Evolutionary conservation across 495 filamentous ascomycete species (phyloP), one percentile per base, ranked within the genome.

Genomic region (Aspergillus indologenus): DNA sequence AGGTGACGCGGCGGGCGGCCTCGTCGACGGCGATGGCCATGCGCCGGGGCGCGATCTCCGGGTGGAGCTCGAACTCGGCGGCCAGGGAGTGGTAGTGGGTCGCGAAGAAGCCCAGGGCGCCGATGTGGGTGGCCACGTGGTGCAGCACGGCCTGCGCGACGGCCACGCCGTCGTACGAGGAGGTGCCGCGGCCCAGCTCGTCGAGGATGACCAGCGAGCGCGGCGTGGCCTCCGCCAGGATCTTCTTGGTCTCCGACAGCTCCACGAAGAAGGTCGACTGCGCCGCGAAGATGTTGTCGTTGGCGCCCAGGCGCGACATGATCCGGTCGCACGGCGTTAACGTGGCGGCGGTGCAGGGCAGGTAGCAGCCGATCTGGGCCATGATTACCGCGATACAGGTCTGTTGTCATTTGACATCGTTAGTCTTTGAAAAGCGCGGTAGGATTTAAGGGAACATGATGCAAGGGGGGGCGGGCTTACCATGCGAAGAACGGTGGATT

Each of bases 241-340:
- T 99, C 79, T 98, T 98, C 77, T 97, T 96, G 9, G 94, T 99
- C 67, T 99, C 95, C 4, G 92, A 89, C 8, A 99, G 81, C 72
- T 99, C 94, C 49, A 99, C 93, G 70, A 99, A 97, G 82, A 99
- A 99, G 29, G 94, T 99, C 22, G 88, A 92, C 74, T 99, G 95
- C 3, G 93, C 91, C 21, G 93, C 95, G 68, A 99, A 97, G 70
- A 99, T 98, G 74, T 97, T 96, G 81, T 99, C 94, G 68, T 98
- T 96, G 49, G 95, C 95, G 15, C 95, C 95, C 0, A 99, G 88
- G 21, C 95, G 91, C 5, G 92, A 96, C 95, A 99, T 99, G 79
- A 99, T 98, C 45, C 94, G 90, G 70, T 99, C 95, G 26, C 93
- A 82, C 0, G 94, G 92, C 0, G 95, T 98, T 29, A 99, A 76